phyloP scores from a whole-genome alignment of 352 stramenopile genomes.

The Aphanomyces cochlioides region DNA sequence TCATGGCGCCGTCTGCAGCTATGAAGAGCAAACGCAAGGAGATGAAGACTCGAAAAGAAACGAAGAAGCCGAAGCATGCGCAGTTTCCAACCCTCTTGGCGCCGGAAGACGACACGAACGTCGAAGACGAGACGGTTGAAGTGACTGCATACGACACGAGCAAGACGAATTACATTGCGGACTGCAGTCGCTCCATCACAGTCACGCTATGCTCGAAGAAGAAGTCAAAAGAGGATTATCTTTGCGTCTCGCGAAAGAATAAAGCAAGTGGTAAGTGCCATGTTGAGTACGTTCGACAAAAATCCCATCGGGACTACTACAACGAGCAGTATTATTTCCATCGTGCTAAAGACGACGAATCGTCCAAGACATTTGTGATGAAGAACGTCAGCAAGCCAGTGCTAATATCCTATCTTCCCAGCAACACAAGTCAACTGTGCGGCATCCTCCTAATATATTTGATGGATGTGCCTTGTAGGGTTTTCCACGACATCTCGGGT shows the following conservation, averaged over 20 bases:
- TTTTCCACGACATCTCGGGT: neutral
- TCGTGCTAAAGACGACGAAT: neutral
- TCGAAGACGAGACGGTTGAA: neutral
- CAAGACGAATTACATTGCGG: neutral
- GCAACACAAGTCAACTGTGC: conserved; percentile 2
- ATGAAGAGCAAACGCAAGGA: no score
- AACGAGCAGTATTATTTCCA: neutral
- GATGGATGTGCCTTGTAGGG: neutral
- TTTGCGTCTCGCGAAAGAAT: neutral
- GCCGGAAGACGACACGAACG: neutral
- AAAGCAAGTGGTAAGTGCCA: neutral
- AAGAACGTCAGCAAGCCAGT: neutral
- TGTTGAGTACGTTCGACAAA: neutral
- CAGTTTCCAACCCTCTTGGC: neutral
- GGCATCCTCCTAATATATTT: neutral
- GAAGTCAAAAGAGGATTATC: neutral
- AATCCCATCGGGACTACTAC: neutral
- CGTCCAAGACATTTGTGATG: neutral
- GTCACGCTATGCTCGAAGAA: neutral
- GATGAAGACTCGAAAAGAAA: no score
- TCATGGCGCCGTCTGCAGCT: no score
- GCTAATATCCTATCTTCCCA: neutral
- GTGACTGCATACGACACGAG: neutral
- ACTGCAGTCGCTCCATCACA: neutral
- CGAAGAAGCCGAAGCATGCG: no score